Percentiles rank a stretch among this genome's conserved stretches.
Evolutionary conservation across 208 protist species (phyloP).

Genomic region (Angomonas desouzai): DNA sequence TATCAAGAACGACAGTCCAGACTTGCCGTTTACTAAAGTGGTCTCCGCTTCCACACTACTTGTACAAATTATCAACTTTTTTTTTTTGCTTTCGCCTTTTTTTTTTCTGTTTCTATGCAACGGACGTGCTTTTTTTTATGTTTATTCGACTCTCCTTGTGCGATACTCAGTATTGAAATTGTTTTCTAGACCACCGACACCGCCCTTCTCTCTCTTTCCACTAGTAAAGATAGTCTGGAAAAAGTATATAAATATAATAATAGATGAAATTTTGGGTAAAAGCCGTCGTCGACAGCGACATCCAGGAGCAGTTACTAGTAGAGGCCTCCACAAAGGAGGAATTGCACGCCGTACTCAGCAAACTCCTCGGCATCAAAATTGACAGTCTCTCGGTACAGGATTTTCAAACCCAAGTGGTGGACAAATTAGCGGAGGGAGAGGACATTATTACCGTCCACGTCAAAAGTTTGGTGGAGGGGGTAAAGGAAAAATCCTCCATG

Average conservation of each 20-base stretch:
- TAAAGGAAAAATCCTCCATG: neutral
- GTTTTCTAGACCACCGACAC: no score
- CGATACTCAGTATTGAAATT: no score
- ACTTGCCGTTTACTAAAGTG: constrained; percentile 3
- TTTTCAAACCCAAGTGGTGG: constrained; percentile 53
- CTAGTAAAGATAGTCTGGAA: no score
- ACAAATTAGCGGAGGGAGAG: constrained; percentile 33
- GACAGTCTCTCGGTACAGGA: constrained; percentile 37
- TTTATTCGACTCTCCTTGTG: no score
- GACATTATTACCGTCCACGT: constrained; percentile 46
- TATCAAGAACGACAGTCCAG: constrained; percentile 4
- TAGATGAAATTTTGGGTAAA: constrained; percentile 73
- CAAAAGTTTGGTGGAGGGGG: neutral
- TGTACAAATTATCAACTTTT: neutral
- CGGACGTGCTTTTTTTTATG: constrained; percentile 10
- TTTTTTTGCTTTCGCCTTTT: constrained; percentile 9
- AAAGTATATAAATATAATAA: no score
- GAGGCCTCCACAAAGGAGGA: constrained; percentile 28
- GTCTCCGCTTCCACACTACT: no score
- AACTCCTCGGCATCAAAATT: constrained; percentile 35
- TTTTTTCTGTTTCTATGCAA: no score
- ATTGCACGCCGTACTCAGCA: constrained; percentile 24
- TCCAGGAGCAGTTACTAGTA: constrained; percentile 62
- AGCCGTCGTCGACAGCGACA: constrained; percentile 39
- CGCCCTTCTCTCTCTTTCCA: no score